Conservation (phyloP, 2,329 filamentous ascomycete genomes). For the Xylaria hypoxylon region DNA sequence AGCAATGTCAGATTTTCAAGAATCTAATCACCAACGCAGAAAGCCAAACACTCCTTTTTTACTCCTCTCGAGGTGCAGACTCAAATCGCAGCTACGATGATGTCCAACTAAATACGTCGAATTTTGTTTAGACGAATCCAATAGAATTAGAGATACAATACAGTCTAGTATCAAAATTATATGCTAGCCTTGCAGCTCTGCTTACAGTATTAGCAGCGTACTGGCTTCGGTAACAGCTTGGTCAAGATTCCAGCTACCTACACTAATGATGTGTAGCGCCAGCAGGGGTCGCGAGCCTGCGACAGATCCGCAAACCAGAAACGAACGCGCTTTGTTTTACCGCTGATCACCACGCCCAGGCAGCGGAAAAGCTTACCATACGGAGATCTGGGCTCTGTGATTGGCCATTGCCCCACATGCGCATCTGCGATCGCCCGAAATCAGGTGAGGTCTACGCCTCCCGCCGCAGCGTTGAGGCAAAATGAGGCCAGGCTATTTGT, state of each 20-base stretch:
- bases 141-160: too few relatives aligned
- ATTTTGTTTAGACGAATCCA: too few relatives aligned
- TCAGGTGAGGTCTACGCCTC: slow-evolving; percentile 46
- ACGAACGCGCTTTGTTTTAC: slow-evolving; percentile 46
- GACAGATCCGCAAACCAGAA: slow-evolving; percentile 53
- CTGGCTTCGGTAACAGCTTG: background rate
- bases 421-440: slow-evolving; percentile 47
- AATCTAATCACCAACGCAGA: too few relatives aligned
- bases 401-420: slow-evolving; percentile 35
- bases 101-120: too few relatives aligned
- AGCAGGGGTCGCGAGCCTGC: slow-evolving; percentile 49
- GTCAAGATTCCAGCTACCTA: background rate
- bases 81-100: too few relatives aligned
- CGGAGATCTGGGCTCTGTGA: slow-evolving; percentile 22
- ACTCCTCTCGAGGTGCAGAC: too few relatives aligned
- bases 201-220: slow-evolving; percentile 5
- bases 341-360: slow-evolving; percentile 35
- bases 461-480: slow-evolving; percentile 42
- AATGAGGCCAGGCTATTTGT: slow-evolving; percentile 43
- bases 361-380: slow-evolving; percentile 25
- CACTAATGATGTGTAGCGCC: slow-evolving; percentile 33
- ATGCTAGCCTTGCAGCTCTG: background rate
- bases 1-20: too few relatives aligned
- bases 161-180: too few relatives aligned
- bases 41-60: too few relatives aligned